Conservation (phyloP, 192 early-diverging fungal species). For the Coemansia reversa region DNA sequence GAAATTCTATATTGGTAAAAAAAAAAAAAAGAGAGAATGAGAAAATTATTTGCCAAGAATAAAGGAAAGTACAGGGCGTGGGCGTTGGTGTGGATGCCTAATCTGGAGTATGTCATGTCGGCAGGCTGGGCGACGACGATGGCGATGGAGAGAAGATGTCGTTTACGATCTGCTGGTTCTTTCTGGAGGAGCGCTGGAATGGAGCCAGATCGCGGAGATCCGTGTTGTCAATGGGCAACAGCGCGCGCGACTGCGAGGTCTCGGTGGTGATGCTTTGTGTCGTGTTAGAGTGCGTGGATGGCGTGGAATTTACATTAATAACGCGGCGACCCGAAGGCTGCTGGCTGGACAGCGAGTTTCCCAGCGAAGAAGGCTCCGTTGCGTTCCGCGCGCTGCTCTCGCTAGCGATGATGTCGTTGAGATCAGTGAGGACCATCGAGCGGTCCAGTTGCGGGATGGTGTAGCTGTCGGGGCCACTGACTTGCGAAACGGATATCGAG, state of each 20-base stretch:
- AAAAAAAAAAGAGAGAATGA: neutral
- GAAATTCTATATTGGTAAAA: neutral
- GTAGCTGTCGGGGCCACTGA: conserved; percentile 30
- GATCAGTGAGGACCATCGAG: conserved; percentile 52
- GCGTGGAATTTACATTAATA: conserved; percentile 24
- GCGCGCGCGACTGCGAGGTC: conserved; percentile 46
- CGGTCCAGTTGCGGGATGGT: conserved; percentile 41
- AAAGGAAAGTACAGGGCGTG: neutral
- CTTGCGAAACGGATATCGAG: conserved; percentile 35
- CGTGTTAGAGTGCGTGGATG: conserved; percentile 38
- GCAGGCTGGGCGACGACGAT: conserved; percentile 32
- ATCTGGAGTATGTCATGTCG: conserved; percentile 14
- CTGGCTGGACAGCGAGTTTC: conserved; percentile 43
- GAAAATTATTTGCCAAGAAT: neutral
- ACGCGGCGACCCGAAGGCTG: conserved; percentile 12
- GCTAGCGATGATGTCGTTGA: conserved; percentile 48
- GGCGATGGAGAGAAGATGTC: conserved; percentile 23
- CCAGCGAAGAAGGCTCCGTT: conserved; percentile 35
- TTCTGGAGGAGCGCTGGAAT: conserved; percentile 50
- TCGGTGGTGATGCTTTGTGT: conserved; percentile 46
- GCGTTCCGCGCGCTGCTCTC: conserved; percentile 28
- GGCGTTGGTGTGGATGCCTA: neutral
- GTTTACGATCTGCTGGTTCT: conserved; percentile 53
- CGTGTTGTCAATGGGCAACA: conserved; percentile 55
- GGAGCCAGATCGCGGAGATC: conserved; percentile 51